Conservation (phyloP, 1,139 yeast genomes). For the Geotrichum histeridarum region DNA sequence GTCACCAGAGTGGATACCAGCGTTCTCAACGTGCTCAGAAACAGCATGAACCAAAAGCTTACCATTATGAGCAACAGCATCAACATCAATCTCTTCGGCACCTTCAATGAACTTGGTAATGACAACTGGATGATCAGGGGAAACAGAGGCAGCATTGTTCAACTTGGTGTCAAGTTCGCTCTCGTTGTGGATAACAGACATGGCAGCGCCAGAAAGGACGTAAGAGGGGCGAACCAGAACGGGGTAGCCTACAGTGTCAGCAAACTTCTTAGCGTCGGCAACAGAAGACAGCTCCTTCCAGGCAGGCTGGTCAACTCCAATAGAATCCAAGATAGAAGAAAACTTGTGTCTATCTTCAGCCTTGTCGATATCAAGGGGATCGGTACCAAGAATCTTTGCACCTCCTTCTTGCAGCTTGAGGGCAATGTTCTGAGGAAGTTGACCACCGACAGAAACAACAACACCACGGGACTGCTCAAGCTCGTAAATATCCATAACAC, state of each 20-base stretch:
- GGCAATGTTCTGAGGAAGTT: conserved; percentile 95
- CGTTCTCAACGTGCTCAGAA: conserved; percentile 97
- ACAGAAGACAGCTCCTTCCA: conserved; percentile 97
- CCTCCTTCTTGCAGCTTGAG: conserved; percentile 89
- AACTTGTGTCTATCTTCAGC: conserved; percentile 98
- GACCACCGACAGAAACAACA: conserved; percentile 98
- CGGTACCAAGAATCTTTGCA: conserved; percentile 91
- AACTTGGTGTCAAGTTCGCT: conserved; percentile 85
- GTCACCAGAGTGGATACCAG: conserved; percentile 99
- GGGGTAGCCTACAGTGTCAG: conserved; percentile 87
- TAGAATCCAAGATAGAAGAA: conserved; percentile 93
- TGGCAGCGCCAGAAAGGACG: conserved; percentile 97
- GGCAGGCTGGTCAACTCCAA: conserved; percentile 98
- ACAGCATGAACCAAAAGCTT: conserved; percentile 95
- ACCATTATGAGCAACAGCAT: conserved; percentile 96
- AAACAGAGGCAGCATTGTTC: conserved; percentile 92
- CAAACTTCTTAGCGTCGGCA: conserved; percentile 89
- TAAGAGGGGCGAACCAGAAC: conserved; percentile 97
- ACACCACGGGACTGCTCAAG: conserved; percentile 89
- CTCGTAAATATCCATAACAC: conserved; percentile 93
- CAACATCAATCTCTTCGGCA: conserved; percentile 98
- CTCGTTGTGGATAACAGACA: conserved; percentile 91
- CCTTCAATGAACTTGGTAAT: conserved; percentile 95
- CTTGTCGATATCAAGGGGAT: conserved; percentile 97
- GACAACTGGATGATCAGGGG: conserved; percentile 97